Base-by-base conservation (phyloP, 768 basidiomycete genomes). In the Omphalotus guepiniiformis region DNA sequence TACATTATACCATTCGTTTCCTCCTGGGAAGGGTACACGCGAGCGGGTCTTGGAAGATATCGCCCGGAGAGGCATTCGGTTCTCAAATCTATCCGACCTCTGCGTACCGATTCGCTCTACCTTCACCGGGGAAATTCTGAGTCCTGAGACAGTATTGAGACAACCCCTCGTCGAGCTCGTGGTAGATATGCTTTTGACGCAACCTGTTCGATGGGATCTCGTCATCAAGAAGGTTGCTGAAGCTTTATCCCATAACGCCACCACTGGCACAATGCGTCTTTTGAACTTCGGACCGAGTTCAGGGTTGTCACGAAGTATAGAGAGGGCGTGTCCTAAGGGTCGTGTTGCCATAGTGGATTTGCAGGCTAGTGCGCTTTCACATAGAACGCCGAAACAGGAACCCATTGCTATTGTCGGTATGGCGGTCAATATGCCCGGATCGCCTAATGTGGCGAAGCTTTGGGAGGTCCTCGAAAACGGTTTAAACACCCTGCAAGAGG, bases 321-420 rank as follows among this genome's bases (percentile, higher is more conserved):
- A 74, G 57, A 62, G 65, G 62, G 22, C 53, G 51, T 39, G 48
- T 49, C 18, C 39, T 27, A 9, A 3, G 8, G 25, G 36, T 9
- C 27, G 26, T 53, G 52, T 38, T 44, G 50, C n/a, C 37, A 16
- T 41, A 16, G 25, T 19, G 12, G 32, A 7, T 32, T 25, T 25
- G 19, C 25, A 42, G 30, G 18, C 46, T 48, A 23, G 29, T 4
- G n/a, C 21, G 3, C 30, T 26, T 15, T 15, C 16, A 29, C 18
- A 7, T 25, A 13, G 25, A 3, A 13, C 32, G 5, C 50, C 59
- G 6, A 67, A 66, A 32, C 71, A 73, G 51, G 72, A 78, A 38
- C 74, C 79, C 3, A 77, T 88, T 39, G 87, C 86, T 0, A 77
- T 88, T 47, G 67, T 87, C 39, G 87, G 86, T 7, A 85, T 87